phyloP scores from a whole-genome alignment of 208 protist species.

The Vickermania ingenoplastis region DNA sequence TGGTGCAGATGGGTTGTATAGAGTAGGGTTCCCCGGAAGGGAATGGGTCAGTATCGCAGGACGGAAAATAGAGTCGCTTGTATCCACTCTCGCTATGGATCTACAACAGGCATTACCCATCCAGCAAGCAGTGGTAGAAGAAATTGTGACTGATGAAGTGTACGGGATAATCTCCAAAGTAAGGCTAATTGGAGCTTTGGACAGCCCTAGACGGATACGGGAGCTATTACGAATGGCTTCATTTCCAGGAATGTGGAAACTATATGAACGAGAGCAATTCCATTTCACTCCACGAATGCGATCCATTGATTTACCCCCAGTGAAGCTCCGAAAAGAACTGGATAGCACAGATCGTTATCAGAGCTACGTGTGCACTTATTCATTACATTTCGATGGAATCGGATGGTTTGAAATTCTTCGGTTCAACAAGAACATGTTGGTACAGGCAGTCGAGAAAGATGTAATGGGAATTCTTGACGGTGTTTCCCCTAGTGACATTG shows the following conservation, averaged over 20 bases:
- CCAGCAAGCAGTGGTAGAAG: neutral
- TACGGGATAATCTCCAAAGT: neutral
- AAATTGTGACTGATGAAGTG: neutral
- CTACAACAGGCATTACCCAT: neutral
- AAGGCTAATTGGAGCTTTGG: neutral
- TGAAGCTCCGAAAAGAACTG: neutral
- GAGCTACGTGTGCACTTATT: neutral
- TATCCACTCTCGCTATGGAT: neutral
- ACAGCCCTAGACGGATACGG: neutral
- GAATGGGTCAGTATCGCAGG: neutral
- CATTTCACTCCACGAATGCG: neutral
- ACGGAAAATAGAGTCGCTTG: neutral
- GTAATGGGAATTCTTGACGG: neutral
- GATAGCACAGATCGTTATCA: neutral
- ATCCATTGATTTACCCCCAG: neutral
- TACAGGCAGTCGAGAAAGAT: neutral
- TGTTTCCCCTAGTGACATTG: neutral
- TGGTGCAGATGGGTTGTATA: neutral
- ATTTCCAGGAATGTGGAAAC: neutral
- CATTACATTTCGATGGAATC: neutral
- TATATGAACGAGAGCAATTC: neutral
- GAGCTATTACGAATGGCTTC: neutral
- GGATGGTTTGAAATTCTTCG: neutral
- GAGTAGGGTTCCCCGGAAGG: neutral
- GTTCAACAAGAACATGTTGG: neutral